These are phyloP conservation scores for Kurtzmaniella quercitrusa DNA, from an alignment of 1,139 yeast genomes.

Conservation along the genomic window DNA sequence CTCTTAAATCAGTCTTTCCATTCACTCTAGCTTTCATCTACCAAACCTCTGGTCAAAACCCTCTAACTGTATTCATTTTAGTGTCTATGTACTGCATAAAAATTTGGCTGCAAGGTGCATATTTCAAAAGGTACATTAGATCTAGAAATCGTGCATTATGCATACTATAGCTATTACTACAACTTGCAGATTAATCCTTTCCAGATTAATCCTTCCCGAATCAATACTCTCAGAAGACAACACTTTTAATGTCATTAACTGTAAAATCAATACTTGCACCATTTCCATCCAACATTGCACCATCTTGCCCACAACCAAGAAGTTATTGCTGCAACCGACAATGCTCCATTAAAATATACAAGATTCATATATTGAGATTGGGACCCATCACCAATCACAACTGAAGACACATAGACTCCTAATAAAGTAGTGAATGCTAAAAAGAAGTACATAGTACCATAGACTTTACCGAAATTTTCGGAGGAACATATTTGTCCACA, in stretches of 20 bases:
- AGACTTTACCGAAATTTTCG: slow-evolving; percentile 62
- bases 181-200: too few relatives aligned
- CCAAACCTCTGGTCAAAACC: too few relatives aligned
- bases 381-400: slow-evolving; percentile 17
- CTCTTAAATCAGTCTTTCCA: too few relatives aligned
- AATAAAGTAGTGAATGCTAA: slow-evolving; percentile 56
- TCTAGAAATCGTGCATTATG: too few relatives aligned
- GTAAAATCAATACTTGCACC: slow-evolving; percentile 19
- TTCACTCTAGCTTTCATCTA: too few relatives aligned
- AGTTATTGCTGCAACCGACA: slow-evolving; percentile 16
- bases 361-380: slow-evolving; percentile 16
- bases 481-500: slow-evolving; percentile 62
- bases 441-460: slow-evolving; percentile 64
- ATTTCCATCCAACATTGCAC: slow-evolving; percentile 20
- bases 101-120: not conserved
- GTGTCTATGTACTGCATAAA: not conserved
- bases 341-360: slow-evolving; percentile 24
- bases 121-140: too few relatives aligned
- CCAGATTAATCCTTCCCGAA: too few relatives aligned
- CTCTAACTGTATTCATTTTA: too few relatives aligned
- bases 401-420: slow-evolving; percentile 27
- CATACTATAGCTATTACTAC: too few relatives aligned
- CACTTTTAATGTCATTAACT: too few relatives aligned
- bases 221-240: too few relatives aligned
- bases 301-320: slow-evolving; percentile 21